phyloP scores from a whole-genome alignment of 192 early-diverging fungal species.

The Backusella circina region DNA sequence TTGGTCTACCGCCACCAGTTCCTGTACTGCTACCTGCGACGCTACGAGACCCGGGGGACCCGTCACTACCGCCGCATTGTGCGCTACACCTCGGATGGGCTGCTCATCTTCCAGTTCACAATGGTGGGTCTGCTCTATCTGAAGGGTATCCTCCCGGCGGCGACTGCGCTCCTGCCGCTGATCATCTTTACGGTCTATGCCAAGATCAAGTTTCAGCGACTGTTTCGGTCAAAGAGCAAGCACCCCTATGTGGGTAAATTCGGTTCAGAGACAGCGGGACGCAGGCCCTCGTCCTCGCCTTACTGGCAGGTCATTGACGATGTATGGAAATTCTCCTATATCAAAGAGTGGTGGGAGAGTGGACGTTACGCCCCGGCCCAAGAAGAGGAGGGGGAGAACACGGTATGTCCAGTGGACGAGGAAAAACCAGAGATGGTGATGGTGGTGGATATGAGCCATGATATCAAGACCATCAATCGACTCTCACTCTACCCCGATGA shows the following conservation, averaged over 20 bases:
- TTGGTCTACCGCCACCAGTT: conserved; percentile 61
- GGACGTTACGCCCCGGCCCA: conserved; percentile 9
- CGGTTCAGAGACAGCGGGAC: neutral
- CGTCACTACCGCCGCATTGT: conserved; percentile 50
- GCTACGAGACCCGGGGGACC: conserved; percentile 53
- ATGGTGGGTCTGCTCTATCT: conserved; percentile 54
- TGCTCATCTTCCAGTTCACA: conserved; percentile 55
- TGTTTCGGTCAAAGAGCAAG: conserved; percentile 45
- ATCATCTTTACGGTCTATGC: conserved; percentile 44
- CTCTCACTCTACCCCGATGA: neutral
- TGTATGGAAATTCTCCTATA: conserved; percentile 25
- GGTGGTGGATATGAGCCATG: neutral
- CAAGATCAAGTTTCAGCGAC: conserved; percentile 40
- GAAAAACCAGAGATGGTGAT: too few species aligned
- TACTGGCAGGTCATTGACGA: conserved; percentile 11
- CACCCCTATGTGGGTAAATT: conserved; percentile 16
- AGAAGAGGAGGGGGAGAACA: neutral
- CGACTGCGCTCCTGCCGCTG: conserved; percentile 37
- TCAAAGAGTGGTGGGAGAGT: conserved; percentile 15
- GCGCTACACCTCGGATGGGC: conserved; percentile 53
- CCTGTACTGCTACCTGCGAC: conserved; percentile 55
- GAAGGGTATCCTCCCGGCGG: conserved; percentile 36
- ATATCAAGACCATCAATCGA: neutral
- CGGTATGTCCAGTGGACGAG: neutral
- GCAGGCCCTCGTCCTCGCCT: neutral